Evolutionary conservation across 139 green algal species (phyloP).

Genomic region (Micromonas pusilla): DNA sequence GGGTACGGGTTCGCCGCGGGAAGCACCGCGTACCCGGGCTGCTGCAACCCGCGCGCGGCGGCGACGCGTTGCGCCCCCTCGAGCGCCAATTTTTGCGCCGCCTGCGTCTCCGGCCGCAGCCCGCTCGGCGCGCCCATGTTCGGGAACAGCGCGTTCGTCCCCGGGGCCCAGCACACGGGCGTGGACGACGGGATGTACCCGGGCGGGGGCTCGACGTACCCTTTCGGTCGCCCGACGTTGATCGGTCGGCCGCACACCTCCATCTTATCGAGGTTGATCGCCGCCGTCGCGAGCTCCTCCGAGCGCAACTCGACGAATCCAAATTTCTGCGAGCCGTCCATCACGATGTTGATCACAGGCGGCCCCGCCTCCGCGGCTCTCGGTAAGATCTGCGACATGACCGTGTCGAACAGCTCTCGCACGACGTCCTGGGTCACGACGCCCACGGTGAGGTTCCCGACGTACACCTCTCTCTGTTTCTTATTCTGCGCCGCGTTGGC

Average conservation of each 20-base stretch:
- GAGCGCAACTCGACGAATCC: constrained; percentile 81
- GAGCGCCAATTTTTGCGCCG: background rate
- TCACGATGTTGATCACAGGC: constrained; percentile 8
- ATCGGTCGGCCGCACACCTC: constrained; percentile 72
- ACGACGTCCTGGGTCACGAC: background rate
- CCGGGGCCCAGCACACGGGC: too few species aligned
- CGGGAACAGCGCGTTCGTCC: background rate
- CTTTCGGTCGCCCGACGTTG: constrained; percentile 83
- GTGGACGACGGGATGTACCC: background rate
- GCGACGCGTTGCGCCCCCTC: background rate
- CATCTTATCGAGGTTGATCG: constrained; percentile 78
- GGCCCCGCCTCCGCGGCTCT: background rate
- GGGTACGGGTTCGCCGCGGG: background rate
- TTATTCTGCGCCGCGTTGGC: background rate
- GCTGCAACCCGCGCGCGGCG: too few species aligned
- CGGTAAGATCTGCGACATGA: constrained; percentile 1
- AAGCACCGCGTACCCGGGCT: too few species aligned
- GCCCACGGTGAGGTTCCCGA: constrained; percentile 4
- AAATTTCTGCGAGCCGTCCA: constrained; percentile 44
- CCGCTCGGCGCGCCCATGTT: background rate
- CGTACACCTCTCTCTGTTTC: constrained; percentile 5
- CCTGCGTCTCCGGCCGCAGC: background rate
- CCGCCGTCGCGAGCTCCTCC: constrained; percentile 62
- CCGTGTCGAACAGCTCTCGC: background rate
- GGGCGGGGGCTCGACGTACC: constrained; percentile 41